A percentile compares a stretch with the other conserved stretches of the same genome.
Conservation (phyloP, 1,284 basidiomycete genomes). For the Athelia sp. region DNA sequence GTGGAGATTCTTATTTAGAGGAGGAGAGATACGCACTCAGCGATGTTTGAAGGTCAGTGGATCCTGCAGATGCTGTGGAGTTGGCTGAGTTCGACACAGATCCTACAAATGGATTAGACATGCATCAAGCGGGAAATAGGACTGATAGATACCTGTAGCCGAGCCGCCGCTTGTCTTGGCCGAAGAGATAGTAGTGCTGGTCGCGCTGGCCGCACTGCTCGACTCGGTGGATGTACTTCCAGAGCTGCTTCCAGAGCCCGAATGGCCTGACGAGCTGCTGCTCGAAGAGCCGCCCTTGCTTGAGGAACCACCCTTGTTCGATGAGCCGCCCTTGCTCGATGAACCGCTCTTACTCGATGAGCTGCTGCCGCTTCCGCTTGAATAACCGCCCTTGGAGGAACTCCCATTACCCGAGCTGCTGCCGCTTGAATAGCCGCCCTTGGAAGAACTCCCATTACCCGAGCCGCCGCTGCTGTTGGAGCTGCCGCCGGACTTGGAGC, state of each 20-base stretch:
- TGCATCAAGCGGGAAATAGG: background rate
- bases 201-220: background rate
- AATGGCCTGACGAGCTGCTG: background rate
- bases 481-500: background rate
- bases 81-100: conserved; percentile 2
- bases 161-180: background rate
- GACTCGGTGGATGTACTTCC: background rate
- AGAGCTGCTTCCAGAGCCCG: background rate
- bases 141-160: background rate
- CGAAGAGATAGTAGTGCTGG: background rate
- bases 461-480: background rate
- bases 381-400: conserved; percentile 1
- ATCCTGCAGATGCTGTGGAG: background rate
- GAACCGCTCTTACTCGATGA: background rate
- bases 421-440: conserved; percentile 3
- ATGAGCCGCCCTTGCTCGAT: background rate
- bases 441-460: conserved; percentile 3
- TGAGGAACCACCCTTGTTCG: background rate
- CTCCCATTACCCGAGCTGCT: background rate
- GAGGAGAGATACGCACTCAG: conserved; percentile 18
- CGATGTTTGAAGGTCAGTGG: conserved; percentile 23
- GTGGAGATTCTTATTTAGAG: background rate
- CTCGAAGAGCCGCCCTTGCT: background rate
- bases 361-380: background rate
- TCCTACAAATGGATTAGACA: background rate